Percentiles rank a stretch among this genome's conserved stretches.
phyloP scores from a whole-genome alignment of 2,329 filamentous ascomycete species.

The Aspergillus alliaceus region DNA sequence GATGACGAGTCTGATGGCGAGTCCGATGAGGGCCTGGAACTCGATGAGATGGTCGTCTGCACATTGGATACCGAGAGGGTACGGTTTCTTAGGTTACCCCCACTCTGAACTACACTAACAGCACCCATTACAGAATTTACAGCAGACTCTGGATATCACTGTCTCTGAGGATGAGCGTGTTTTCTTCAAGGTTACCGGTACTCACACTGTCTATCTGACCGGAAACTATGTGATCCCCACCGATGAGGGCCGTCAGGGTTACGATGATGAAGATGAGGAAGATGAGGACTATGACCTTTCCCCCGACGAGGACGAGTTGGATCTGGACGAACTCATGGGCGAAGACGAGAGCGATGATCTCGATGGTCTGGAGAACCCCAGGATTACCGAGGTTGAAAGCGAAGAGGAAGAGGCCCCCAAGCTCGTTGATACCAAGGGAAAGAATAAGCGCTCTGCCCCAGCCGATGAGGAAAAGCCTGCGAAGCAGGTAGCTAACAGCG shows the following conservation, averaged over 20 bases:
- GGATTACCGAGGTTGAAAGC: slow-evolving; percentile 78
- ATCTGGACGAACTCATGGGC: slow-evolving; percentile 52
- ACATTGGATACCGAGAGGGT: slow-evolving; percentile 92
- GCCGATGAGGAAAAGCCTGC: slow-evolving; percentile 74
- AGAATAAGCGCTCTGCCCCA: slow-evolving; percentile 77
- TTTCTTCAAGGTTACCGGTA: slow-evolving; percentile 88
- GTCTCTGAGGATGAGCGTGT: slow-evolving; percentile 85
- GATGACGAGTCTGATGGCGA: slow-evolving; percentile 61
- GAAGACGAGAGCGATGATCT: slow-evolving; percentile 71
- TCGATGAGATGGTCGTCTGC: slow-evolving; percentile 92
- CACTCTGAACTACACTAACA: slow-evolving; percentile 6
- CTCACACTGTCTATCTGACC: slow-evolving; percentile 86
- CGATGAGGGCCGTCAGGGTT: slow-evolving; percentile 48
- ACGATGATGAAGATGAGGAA: slow-evolving; percentile 61
- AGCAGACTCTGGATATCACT: slow-evolving; percentile 92
- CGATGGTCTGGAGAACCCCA: slow-evolving; percentile 74
- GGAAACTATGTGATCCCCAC: slow-evolving; percentile 88
- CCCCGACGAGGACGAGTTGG: slow-evolving; percentile 75
- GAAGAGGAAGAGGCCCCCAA: slow-evolving; percentile 65
- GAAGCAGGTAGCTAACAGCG: slow-evolving; percentile 52
- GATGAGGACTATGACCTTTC: slow-evolving; percentile 79
- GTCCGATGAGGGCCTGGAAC: slow-evolving; percentile 58
- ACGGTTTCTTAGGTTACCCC: slow-evolving; percentile 39
- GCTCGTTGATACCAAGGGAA: slow-evolving; percentile 57
- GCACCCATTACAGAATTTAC: slow-evolving; percentile 68